These are phyloP conservation scores for Verticillium alfalfae DNA, from an alignment of 2,329 filamentous ascomycete genomes.

Conservation along the genomic window DNA sequence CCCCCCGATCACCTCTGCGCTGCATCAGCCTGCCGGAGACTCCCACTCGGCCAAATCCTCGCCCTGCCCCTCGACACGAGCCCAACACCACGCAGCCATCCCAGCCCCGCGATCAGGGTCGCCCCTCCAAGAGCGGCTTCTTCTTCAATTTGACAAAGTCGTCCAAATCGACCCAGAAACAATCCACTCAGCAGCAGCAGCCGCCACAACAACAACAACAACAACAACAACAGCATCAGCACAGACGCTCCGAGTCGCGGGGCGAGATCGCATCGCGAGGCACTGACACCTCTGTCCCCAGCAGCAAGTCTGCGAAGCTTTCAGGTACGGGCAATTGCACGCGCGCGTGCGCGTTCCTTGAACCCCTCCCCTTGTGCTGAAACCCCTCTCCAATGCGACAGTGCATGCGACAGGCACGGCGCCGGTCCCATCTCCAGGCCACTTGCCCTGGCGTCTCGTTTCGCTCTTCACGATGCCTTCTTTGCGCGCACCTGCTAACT, in stretches of 20 bases:
- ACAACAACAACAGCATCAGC: not conserved
- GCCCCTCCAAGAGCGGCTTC: conserved; percentile 42
- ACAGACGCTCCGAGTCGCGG: conserved; percentile 22
- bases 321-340: conserved; percentile 11
- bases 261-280: conserved; percentile 31
- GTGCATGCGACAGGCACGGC: not conserved
- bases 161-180: not conserved
- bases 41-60: conserved; percentile 16
- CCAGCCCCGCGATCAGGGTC: conserved; percentile 28
- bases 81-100: conserved; percentile 12
- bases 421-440: not conserved
- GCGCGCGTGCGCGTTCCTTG: not conserved
- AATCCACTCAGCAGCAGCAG: conserved; percentile 18
- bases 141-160: conserved; percentile 44
- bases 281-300: conserved; percentile 20
- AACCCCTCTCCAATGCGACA: not conserved
- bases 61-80: conserved; percentile 14
- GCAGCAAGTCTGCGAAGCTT: conserved; percentile 9
- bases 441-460: not conserved
- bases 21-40: conserved; percentile 15
- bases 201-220: conserved; percentile 10
- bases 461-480: conserved; percentile 13
- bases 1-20: conserved; percentile 19
- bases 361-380: not conserved
- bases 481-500: conserved; percentile 5